These are phyloP conservation scores for Suzukiozyma palmioleophila DNA, from an alignment of 1,139 yeast species.

Conservation along the genomic window DNA sequence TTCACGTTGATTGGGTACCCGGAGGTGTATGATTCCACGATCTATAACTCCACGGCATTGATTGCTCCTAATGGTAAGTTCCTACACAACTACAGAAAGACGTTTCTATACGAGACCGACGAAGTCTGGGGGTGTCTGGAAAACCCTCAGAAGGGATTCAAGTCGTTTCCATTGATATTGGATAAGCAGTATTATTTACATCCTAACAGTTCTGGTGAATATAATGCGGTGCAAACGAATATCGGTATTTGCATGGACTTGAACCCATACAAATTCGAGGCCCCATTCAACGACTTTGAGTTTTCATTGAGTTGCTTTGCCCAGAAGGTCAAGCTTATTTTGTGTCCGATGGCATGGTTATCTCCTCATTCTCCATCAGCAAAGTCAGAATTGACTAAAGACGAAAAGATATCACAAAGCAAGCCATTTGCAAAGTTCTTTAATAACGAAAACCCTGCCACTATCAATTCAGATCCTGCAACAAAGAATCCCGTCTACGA, in stretches of 20 bases:
- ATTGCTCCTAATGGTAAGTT: slow-evolving; percentile 56
- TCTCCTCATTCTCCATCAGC: slow-evolving; percentile 49
- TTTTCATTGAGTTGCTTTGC: slow-evolving; percentile 54
- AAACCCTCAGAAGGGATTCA: slow-evolving; percentile 52
- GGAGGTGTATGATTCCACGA: slow-evolving; percentile 37
- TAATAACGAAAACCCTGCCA: background rate
- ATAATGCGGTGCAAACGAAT: slow-evolving; percentile 34
- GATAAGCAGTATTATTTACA: slow-evolving; percentile 23
- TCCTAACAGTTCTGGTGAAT: background rate
- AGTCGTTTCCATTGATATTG: slow-evolving; percentile 34
- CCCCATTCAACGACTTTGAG: slow-evolving; percentile 74
- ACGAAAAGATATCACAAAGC: slow-evolving; percentile 3
- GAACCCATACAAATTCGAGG: slow-evolving; percentile 79
- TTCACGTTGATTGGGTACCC: slow-evolving; percentile 84
- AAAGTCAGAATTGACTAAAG: slow-evolving; percentile 4
- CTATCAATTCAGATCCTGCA: slow-evolving; percentile 3
- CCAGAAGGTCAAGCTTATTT: slow-evolving; percentile 48
- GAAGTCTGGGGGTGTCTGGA: slow-evolving; percentile 77
- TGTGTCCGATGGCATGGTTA: slow-evolving; percentile 91
- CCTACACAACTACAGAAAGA: slow-evolving; percentile 68
- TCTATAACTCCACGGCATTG: slow-evolving; percentile 72
- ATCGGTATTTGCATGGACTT: slow-evolving; percentile 96
- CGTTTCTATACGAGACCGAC: slow-evolving; percentile 76
- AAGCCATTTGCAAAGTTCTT: slow-evolving; percentile 1
- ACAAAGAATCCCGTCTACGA: slow-evolving; percentile 2